A percentile compares a stretch with the other conserved stretches of the same genome.
phyloP scores from a whole-genome alignment of 108 stramenopile species.

The Cyclotella sp. region DNA sequence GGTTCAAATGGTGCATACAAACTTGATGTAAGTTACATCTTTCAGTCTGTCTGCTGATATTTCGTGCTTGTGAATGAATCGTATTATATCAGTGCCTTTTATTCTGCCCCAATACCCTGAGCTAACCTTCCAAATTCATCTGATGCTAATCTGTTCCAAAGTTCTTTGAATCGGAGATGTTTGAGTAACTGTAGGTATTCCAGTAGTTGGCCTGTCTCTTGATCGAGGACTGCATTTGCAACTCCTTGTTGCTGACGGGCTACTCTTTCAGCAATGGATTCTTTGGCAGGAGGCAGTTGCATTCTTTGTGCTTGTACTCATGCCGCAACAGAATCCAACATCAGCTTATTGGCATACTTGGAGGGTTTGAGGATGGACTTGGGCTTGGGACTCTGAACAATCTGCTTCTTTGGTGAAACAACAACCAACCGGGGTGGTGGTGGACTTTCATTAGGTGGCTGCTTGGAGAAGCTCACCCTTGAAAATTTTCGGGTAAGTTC shows the following conservation, averaged over 20 bases:
- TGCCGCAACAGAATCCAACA: background rate
- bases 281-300: background rate
- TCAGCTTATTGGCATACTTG: background rate
- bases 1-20: no score
- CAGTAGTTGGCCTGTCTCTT: slow-evolving; percentile 22
- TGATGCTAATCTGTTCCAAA: slow-evolving; percentile 2
- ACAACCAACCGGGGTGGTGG: slow-evolving; percentile 24
- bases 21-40: no score
- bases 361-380: no score
- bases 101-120: background rate
- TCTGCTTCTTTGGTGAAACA: slow-evolving; percentile 10
- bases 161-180: slow-evolving; percentile 4
- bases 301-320: background rate
- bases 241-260: background rate
- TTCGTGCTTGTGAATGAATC: no score
- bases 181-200: slow-evolving; percentile 15
- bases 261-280: slow-evolving; percentile 4
- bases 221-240: slow-evolving; percentile 21
- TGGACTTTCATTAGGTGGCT: no score
- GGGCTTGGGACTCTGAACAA: slow-evolving; percentile 6
- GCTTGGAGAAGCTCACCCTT: no score
- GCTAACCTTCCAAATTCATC: slow-evolving; percentile 22
- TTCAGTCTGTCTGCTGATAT: slow-evolving; percentile 21
- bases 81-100: slow-evolving; percentile 1
- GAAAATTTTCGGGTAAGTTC: no score